A percentile compares a stretch with the other conserved stretches of the same genome.
Conservation (phyloP, 108 stramenopile species). For the Nitzschia sp. region DNA sequence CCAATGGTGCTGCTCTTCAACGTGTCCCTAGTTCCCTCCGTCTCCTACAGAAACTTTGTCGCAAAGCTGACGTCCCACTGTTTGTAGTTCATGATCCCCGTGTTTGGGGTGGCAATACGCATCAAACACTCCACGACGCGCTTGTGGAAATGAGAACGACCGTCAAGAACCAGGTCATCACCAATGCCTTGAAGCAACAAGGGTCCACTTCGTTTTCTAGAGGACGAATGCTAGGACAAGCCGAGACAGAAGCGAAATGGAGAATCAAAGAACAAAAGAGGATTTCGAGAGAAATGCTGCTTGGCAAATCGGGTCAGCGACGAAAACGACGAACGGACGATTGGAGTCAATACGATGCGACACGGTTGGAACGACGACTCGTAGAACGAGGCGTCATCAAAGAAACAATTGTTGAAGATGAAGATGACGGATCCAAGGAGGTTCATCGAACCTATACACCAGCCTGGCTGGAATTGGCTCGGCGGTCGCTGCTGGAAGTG, state of each 20-base stretch:
- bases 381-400: conserved; percentile 40
- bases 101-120: conserved; percentile 70
- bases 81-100: conserved; percentile 82
- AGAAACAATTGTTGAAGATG: conserved; percentile 7
- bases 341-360: conserved; percentile 62
- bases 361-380: conserved; percentile 50
- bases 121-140: conserved; percentile 56
- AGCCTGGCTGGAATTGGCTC: conserved; percentile 24
- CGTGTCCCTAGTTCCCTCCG: conserved; percentile 77
- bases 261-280: conserved; percentile 55
- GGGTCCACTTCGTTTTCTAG: conserved; percentile 72
- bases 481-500: conserved; percentile 14
- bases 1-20: conserved; percentile 81
- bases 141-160: conserved; percentile 60
- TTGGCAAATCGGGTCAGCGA: conserved; percentile 4
- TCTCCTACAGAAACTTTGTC: conserved; percentile 60
- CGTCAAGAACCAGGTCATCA: conserved; percentile 60
- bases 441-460: conserved; percentile 15
- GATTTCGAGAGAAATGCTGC: conserved; percentile 49
- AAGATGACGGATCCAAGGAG: conserved; percentile 6
- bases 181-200: conserved; percentile 46
- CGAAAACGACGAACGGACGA: conserved; percentile 47
- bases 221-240: conserved; percentile 64
- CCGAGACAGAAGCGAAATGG: conserved; percentile 76
- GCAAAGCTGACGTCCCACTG: conserved; percentile 73